Evolutionary conservation across 2,329 filamentous ascomycete genomes (phyloP).

Genomic region (Coniosporium tulheliwenetii): DNA sequence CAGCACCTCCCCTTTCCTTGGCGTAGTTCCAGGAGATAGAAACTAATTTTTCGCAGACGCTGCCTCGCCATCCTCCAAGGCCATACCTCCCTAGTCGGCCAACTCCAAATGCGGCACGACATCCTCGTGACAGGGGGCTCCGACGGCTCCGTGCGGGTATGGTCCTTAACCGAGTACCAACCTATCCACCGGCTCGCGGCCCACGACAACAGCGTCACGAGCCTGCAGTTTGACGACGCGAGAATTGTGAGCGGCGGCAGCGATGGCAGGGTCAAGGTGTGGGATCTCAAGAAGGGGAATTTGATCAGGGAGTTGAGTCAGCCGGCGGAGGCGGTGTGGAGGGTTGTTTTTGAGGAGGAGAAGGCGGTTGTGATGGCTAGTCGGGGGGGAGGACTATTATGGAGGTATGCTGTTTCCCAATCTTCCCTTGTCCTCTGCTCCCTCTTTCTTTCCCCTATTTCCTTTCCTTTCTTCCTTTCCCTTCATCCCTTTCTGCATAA

Average conservation of each 20-base stretch:
- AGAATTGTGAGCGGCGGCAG: constrained; percentile 91
- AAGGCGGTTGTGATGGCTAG: constrained; percentile 94
- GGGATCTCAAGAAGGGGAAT: constrained; percentile 85
- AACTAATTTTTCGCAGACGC: constrained; percentile 24
- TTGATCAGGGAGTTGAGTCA: constrained; percentile 82
- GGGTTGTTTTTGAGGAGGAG: constrained; percentile 95
- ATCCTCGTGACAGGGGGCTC: constrained; percentile 92
- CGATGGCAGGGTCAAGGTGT: constrained; percentile 96
- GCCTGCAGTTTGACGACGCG: constrained; percentile 90
- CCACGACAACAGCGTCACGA: constrained; percentile 97
- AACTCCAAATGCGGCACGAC: constrained; percentile 88
- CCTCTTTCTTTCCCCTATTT: background rate
- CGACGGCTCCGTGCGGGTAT: constrained; percentile 89
- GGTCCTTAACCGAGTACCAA: constrained; percentile 80
- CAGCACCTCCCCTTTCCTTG: background rate
- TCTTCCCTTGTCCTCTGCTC: constrained; percentile 1
- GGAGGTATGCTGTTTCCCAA: constrained; percentile 54
- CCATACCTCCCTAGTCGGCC: constrained; percentile 90
- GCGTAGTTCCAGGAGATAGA: too few species aligned
- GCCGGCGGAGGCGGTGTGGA: constrained; percentile 90
- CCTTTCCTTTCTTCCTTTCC: background rate
- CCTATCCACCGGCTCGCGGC: constrained; percentile 90
- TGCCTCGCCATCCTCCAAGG: constrained; percentile 88
- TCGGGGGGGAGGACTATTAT: constrained; percentile 79
- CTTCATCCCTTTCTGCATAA: constrained; percentile 1